Conservation (phyloP, 2,329 filamentous ascomycete genomes). For the Penicillium sp. region DNA sequence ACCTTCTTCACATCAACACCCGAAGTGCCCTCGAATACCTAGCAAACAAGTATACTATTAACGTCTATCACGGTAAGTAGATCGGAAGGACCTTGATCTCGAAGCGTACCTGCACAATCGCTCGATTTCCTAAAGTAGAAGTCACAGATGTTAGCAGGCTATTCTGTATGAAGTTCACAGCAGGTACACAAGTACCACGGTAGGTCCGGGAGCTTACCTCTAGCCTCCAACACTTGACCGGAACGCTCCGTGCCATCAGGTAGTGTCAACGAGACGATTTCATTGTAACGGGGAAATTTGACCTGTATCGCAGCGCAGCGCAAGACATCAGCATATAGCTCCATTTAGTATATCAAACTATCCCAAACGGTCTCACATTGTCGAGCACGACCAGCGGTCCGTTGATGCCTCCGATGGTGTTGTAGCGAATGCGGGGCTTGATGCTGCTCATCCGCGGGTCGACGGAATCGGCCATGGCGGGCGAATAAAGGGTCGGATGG, state of each 20-base stretch:
- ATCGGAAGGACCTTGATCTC: slow-evolving; percentile 10
- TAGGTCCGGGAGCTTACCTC: slow-evolving; percentile 61
- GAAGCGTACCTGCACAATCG: slow-evolving; percentile 79
- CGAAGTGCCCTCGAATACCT: slow-evolving; percentile 96
- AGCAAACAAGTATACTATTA: slow-evolving; percentile 28
- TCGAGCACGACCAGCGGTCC: slow-evolving; percentile 96
- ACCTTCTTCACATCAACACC: slow-evolving; percentile 99
- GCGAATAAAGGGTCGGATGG: slow-evolving; percentile 19
- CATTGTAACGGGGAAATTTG: slow-evolving; percentile 96
- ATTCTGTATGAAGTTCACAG: background rate
- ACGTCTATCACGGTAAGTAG: slow-evolving; percentile 12
- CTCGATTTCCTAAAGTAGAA: slow-evolving; percentile 69
- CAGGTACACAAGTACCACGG: background rate
- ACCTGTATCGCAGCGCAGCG: slow-evolving; percentile 56
- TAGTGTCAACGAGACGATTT: slow-evolving; percentile 93
- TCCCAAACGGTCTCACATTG: slow-evolving; percentile 62
- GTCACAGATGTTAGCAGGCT: slow-evolving; percentile 17
- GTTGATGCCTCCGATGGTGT: slow-evolving; percentile 97
- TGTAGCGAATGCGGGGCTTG: slow-evolving; percentile 81
- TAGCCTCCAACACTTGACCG: slow-evolving; percentile 94
- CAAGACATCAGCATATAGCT: slow-evolving; percentile 17
- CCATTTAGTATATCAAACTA: background rate
- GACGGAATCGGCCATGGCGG: slow-evolving; percentile 43
- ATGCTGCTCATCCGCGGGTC: slow-evolving; percentile 53
- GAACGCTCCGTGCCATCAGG: slow-evolving; percentile 92